Percentiles rank a stretch among this genome's conserved stretches.
Conservation (phyloP, 2,329 filamentous ascomycete genomes). For the Thielaviopsis populi region DNA sequence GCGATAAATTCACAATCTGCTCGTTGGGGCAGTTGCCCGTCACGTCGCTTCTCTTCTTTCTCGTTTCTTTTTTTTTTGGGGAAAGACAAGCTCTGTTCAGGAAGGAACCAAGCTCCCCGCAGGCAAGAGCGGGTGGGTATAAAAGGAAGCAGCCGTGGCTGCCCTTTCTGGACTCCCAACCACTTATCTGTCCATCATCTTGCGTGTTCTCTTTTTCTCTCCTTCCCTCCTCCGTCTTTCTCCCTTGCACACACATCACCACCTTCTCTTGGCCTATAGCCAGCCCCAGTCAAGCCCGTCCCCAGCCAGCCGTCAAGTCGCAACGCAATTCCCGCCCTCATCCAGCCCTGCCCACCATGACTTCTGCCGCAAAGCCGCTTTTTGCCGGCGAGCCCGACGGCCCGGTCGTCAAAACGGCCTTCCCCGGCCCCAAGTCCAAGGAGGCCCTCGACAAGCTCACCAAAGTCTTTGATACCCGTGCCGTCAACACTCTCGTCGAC, state of each 20-base stretch:
- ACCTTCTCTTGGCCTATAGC: neutral
- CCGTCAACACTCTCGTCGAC: conserved; percentile 68
- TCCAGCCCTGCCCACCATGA: conserved; percentile 17
- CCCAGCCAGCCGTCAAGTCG: neutral
- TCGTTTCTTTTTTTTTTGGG: neutral
- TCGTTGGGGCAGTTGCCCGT: neutral
- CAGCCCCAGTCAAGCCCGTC: neutral
- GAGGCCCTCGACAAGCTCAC: conserved; percentile 54
- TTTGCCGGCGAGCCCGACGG: conserved; percentile 36
- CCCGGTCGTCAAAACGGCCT: conserved; percentile 41
- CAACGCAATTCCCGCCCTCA: conserved; percentile 18
- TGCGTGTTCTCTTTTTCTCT: neutral
- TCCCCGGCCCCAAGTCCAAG: conserved; percentile 64
- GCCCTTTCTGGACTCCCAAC: no score
- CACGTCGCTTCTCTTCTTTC: neutral
- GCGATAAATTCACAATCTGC: neutral
- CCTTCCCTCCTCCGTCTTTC: neutral
- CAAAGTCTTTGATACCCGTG: conserved; percentile 71
- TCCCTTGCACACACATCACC: neutral
- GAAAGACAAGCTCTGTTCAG: neutral
- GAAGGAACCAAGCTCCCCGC: neutral
- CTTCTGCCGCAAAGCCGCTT: conserved; percentile 25
- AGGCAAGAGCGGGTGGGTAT: neutral
- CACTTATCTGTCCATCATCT: neutral
- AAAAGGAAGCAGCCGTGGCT: neutral